A percentile compares a stretch with the other conserved stretches of the same genome.
phyloP scores from a whole-genome alignment of 2,329 filamentous ascomycete species.

The Epichloe aotearoae region DNA sequence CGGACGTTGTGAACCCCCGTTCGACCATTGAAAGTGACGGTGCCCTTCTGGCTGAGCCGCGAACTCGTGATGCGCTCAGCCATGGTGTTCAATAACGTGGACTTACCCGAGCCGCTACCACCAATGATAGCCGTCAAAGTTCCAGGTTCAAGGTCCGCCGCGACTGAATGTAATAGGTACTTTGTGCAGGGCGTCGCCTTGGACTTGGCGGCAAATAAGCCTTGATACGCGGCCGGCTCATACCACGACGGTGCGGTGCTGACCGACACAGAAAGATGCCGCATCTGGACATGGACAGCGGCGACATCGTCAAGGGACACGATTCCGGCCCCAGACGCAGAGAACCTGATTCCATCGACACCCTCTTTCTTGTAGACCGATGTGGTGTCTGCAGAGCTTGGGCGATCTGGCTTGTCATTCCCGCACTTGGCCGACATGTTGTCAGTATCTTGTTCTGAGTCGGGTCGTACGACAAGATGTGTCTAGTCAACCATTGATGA shows the following conservation, averaged over 20 bases:
- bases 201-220: constrained; percentile 24
- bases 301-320: constrained; percentile 40
- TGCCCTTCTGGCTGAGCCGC: constrained; percentile 37
- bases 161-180: constrained; percentile 48
- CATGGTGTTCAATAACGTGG: constrained; percentile 57
- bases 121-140: constrained; percentile 65
- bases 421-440: constrained; percentile 7
- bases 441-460: background rate
- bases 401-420: constrained; percentile 19
- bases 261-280: constrained; percentile 40
- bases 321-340: constrained; percentile 21
- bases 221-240: constrained; percentile 32
- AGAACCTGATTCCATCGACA: constrained; percentile 12
- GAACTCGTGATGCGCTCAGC: constrained; percentile 52
- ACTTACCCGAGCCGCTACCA: constrained; percentile 62
- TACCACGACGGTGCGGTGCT: constrained; percentile 43
- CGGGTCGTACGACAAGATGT: background rate
- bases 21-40: constrained; percentile 47
- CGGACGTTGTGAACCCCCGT: constrained; percentile 39
- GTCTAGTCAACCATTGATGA: background rate
- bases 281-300: constrained; percentile 39
- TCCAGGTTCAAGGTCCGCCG: constrained; percentile 49
- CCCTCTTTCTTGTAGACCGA: constrained; percentile 5
- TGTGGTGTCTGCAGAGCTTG: constrained; percentile 20
- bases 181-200: constrained; percentile 28